Percentiles rank a stretch among this genome's conserved stretches.
Evolutionary conservation across 2,329 filamentous ascomycete genomes (phyloP).

Genomic region (Phaeophleospora eucalypticola): DNA sequence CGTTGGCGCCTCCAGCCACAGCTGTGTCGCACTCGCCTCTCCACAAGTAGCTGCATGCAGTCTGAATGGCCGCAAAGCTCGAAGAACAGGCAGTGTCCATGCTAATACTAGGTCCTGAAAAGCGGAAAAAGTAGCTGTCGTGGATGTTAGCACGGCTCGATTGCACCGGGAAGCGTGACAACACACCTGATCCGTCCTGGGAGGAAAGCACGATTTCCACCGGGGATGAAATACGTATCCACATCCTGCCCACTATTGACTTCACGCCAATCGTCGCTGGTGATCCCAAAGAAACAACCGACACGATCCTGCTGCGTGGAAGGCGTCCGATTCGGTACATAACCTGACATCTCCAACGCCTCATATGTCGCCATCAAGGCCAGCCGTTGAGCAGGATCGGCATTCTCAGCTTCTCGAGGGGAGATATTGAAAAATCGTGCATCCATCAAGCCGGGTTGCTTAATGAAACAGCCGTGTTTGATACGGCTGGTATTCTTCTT

Average conservation of each 20-base stretch:
- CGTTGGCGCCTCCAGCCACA: constrained; percentile 28
- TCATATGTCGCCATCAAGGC: constrained; percentile 17
- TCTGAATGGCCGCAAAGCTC: constrained; percentile 15
- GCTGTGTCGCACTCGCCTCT: constrained; percentile 28
- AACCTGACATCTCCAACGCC: constrained; percentile 17
- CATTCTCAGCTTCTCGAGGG: constrained; percentile 22
- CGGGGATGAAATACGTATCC: constrained; percentile 17
- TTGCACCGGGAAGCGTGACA: no score
- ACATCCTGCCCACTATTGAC: constrained; percentile 26
- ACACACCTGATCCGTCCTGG: constrained; percentile 26
- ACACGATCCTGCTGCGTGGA: constrained; percentile 29
- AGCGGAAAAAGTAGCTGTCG: constrained; percentile 9
- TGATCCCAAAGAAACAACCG: constrained; percentile 34
- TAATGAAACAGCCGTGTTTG: constrained; percentile 37
- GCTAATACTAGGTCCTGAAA: constrained; percentile 19
- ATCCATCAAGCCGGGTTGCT: constrained; percentile 38
- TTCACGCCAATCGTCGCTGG: constrained; percentile 34
- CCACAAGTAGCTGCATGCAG: constrained; percentile 26
- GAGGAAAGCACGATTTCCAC: constrained; percentile 26
- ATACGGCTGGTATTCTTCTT: constrained; percentile 23
- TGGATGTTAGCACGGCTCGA: no score
- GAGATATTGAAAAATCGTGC: constrained; percentile 40
- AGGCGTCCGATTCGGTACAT: constrained; percentile 26
- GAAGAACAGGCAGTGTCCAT: constrained; percentile 33
- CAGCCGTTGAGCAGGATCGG: constrained; percentile 13